Percentiles rank a stretch among this genome's conserved stretches.
Evolutionary conservation across 23 red algal genomes (phyloP).

Genomic region (Gracilaria caudata): DNA sequence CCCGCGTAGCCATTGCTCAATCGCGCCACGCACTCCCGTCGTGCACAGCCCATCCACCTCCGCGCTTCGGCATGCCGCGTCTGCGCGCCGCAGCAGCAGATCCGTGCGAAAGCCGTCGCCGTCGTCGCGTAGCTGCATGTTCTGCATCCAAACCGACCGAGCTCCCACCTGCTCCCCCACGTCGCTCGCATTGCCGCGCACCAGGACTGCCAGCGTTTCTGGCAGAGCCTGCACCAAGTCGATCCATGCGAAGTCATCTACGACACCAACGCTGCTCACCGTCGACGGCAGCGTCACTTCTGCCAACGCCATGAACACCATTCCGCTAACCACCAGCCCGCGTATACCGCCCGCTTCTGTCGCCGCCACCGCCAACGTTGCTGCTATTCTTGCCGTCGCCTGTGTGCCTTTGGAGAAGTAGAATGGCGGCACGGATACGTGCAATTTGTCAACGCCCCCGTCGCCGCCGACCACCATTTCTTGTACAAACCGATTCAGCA

Average conservation of each 20-base stretch:
- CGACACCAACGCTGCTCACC: neutral
- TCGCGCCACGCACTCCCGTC: neutral
- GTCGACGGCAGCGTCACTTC: neutral
- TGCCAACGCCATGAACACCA: neutral
- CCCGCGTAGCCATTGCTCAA: slow-evolving; percentile 11
- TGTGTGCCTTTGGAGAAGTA: neutral
- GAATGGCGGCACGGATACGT: neutral
- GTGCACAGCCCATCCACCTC: neutral
- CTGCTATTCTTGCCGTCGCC: neutral
- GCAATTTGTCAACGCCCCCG: neutral
- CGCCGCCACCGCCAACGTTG: neutral
- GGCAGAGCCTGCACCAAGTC: neutral
- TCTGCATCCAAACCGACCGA: neutral
- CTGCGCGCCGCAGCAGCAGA: slow-evolving; percentile 8
- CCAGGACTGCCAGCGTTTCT: neutral
- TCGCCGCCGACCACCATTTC: too few relatives aligned
- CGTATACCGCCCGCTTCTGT: neutral
- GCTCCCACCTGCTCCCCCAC: too few relatives aligned
- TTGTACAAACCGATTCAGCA: too few relatives aligned
- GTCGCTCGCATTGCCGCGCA: too few relatives aligned
- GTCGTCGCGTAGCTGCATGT: neutral
- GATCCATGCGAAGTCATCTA: neutral
- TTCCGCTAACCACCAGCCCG: neutral
- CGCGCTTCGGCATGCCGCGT: neutral
- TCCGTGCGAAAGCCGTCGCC: neutral